Evolutionary conservation across 2,329 filamentous ascomycete species (phyloP), one percentile per base, ranked within the genome.

Genomic region (Ceratocystis diversiconidia): DNA sequence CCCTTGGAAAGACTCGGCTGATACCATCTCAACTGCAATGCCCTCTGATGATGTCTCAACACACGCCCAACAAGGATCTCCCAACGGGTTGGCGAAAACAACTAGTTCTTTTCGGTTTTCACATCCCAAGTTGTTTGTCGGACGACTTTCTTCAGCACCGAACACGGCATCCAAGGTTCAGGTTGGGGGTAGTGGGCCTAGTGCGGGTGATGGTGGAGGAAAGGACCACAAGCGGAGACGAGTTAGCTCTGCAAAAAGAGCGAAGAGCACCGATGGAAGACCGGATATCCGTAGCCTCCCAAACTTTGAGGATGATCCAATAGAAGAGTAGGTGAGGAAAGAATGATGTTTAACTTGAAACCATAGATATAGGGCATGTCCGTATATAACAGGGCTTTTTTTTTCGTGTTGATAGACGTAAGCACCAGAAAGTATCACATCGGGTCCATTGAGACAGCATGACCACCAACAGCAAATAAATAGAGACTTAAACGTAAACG

Each of bases 241-340:
- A 44, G 12, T 36, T 8, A 1, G 30, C 28, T 5, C 43, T 17
- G 41, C 15, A 3, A 44, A 55, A 52, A 55, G 57, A 15, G 62
- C 25, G n/a, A 67, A 60, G 59, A 59, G 43, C 10, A 55, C 22
- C 5, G 63, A 63, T 22, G 48, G 60, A 6, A 61, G 63, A 19
- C 43, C 48, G 41, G 60, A 67, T 57, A 67, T 67, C 36, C 66
- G 66, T n/a, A 59, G 59, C 57, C 30, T 65, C 17, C 66, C 63
- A 19, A 60, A 67, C n/a, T 67, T 62, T 48, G 48, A 65, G 17
- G 63, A 60, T 19, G 59, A 62, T 59, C 62, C 59, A 17, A 64
- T 67, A 3, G 63, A 67, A 22, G 62, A 67, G 32, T 30, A 50
- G 62, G 15, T 52, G 48, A 15, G 48, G 7, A 5, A 1, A 52